phyloP scores from a whole-genome alignment of 441 rosid genomes.

The Eutrema salsugineum region DNA sequence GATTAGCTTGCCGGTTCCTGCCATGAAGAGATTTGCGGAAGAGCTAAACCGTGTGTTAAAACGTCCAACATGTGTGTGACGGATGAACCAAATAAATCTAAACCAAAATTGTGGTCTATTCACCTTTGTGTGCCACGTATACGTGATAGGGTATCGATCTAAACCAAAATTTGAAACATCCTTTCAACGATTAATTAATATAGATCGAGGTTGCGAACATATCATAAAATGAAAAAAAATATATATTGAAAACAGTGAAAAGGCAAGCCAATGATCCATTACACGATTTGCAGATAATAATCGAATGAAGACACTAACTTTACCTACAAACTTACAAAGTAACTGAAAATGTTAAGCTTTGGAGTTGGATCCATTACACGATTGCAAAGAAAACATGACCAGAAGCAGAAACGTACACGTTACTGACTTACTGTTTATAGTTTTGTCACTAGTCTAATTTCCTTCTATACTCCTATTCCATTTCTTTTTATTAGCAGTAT shows the following conservation, averaged over 20 bases:
- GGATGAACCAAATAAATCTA: background rate
- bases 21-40: slow-evolving; percentile 41
- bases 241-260: background rate
- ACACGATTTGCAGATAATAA: too few species aligned
- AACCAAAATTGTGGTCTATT: background rate
- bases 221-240: too few species aligned
- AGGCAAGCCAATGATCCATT: background rate
- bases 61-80: background rate
- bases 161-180: background rate
- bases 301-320: background rate
- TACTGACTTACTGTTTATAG: too few species aligned
- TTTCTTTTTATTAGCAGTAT: too few species aligned
- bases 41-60: slow-evolving; percentile 16
- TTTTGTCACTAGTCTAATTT: too few species aligned
- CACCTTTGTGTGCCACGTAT: too few species aligned
- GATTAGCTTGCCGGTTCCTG: slow-evolving; percentile 30
- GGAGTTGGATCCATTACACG: background rate
- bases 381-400: background rate
- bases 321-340: background rate
- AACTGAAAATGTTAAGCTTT: background rate
- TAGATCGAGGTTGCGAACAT: too few species aligned
- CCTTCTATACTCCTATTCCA: too few species aligned
- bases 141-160: background rate
- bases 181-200: background rate
- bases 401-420: slow-evolving; percentile 1